A percentile compares a stretch with the other conserved stretches of the same genome.
phyloP scores from a whole-genome alignment of 2,329 filamentous ascomycete genomes.

The Aureobasidium namibiae region DNA sequence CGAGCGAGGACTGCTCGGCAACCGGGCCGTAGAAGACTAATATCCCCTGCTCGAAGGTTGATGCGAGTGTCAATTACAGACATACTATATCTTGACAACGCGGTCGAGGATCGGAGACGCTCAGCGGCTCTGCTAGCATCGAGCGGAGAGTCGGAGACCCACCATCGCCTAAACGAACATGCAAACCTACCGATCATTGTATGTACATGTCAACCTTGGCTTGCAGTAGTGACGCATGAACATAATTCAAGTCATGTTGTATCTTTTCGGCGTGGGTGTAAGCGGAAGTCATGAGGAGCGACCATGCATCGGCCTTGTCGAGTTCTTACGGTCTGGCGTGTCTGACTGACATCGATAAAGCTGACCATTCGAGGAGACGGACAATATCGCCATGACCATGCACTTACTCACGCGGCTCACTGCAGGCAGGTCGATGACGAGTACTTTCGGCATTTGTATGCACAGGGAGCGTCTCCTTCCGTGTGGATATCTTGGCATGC shows the following conservation, averaged over 20 bases:
- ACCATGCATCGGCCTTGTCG: neutral
- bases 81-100: neutral
- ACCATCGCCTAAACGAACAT: neutral
- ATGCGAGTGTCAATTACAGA: neutral
- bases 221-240: slow-evolving; percentile 1
- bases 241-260: neutral
- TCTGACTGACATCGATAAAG: neutral
- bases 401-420: neutral
- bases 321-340: neutral
- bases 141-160: neutral
- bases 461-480: neutral
- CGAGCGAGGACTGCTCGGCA: neutral
- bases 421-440: neutral
- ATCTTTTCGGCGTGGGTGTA: neutral
- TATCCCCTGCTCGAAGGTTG: neutral
- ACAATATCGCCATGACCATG: neutral
- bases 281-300: neutral
- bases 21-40: neutral
- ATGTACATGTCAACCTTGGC: neutral
- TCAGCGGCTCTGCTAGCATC: neutral
- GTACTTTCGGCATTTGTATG: slow-evolving; percentile 1
- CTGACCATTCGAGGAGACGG: neutral
- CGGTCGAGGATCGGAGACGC: neutral
- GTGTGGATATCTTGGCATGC: neutral
- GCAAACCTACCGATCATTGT: neutral